Evolutionary conservation across 2,329 filamentous ascomycete species (phyloP).

Genomic region (Claviceps lovelessii): DNA sequence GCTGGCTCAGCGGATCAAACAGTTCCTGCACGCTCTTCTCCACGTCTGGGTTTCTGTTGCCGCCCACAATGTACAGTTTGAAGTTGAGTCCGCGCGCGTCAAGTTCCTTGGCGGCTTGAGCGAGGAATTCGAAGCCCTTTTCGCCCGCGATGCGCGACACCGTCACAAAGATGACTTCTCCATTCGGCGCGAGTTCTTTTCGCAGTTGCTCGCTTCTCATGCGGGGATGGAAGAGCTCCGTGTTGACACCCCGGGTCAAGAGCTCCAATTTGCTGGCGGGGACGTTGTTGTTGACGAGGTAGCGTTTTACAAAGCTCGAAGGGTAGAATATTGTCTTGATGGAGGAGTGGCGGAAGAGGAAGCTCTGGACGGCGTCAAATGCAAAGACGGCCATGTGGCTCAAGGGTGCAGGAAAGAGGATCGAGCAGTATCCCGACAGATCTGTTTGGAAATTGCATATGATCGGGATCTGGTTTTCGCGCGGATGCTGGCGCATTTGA

Average conservation of each 20-base stretch:
- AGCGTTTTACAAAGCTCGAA: conserved; percentile 45
- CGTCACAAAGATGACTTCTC: conserved; percentile 50
- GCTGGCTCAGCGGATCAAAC: conserved; percentile 34
- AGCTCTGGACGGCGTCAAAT: conserved; percentile 49
- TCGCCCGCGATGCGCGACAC: conserved; percentile 55
- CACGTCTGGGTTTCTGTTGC: conserved; percentile 49
- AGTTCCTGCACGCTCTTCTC: conserved; percentile 46
- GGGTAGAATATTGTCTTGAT: conserved; percentile 58
- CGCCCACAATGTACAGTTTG: conserved; percentile 52
- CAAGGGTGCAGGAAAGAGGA: conserved; percentile 51
- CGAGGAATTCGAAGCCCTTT: conserved; percentile 56
- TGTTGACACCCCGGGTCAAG: conserved; percentile 51
- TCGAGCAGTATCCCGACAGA: conserved; percentile 52
- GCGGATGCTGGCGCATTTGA: conserved; percentile 47
- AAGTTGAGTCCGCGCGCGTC: conserved; percentile 41
- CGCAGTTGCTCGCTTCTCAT: conserved; percentile 38
- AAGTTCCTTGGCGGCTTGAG: conserved; percentile 39
- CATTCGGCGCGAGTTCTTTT: conserved; percentile 40
- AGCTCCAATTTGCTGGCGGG: conserved; percentile 42
- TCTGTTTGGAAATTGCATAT: conserved; percentile 62
- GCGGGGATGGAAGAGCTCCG: conserved; percentile 42
- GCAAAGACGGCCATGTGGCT: conserved; percentile 47
- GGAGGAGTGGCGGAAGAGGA: conserved; percentile 46
- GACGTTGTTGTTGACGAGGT: conserved; percentile 44
- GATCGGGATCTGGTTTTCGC: conserved; percentile 39